Percentiles rank a stretch among this genome's conserved stretches.
Evolutionary conservation across 1,284 basidiomycete genomes (phyloP).

Genomic region (Calocybe gambosa): DNA sequence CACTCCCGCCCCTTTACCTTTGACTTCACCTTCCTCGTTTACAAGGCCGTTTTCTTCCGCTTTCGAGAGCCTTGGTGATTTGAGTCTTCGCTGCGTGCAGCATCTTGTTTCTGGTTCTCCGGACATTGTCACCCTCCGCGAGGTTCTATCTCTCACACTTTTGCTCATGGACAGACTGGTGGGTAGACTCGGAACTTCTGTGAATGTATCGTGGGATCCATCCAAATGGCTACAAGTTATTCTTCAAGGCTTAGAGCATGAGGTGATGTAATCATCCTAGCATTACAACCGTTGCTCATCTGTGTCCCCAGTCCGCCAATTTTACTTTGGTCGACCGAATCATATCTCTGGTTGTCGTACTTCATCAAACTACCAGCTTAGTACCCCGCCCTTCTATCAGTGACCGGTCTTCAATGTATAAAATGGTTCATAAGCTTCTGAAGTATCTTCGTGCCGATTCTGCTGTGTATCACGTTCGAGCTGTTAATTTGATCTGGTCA

Average conservation of each 20-base stretch:
- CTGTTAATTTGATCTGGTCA: constrained; percentile 84
- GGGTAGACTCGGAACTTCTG: constrained; percentile 32
- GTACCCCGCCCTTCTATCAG: constrained; percentile 51
- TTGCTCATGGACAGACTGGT: constrained; percentile 46
- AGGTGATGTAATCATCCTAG: constrained; percentile 30
- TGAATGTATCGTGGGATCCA: constrained; percentile 52
- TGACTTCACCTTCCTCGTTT: constrained; percentile 21
- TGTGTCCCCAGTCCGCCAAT: constrained; percentile 40
- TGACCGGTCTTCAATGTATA: constrained; percentile 44
- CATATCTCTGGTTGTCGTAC: constrained; percentile 50
- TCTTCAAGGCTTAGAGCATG: constrained; percentile 44
- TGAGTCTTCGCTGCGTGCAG: constrained; percentile 42
- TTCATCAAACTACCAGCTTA: constrained; percentile 47
- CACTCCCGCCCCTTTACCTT: constrained; percentile 20
- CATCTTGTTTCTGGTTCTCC: constrained; percentile 26
- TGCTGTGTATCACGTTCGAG: constrained; percentile 75
- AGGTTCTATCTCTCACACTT: constrained; percentile 45
- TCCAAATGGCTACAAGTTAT: constrained; percentile 47
- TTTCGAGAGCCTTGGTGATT: constrained; percentile 46
- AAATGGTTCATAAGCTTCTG: constrained; percentile 66
- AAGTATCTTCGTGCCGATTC: constrained; percentile 66
- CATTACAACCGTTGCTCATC: constrained; percentile 1
- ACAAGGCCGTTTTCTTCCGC: constrained; percentile 48
- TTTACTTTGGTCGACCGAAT: constrained; percentile 66
- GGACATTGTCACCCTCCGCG: constrained; percentile 30